Evolutionary conservation across 2,329 filamentous ascomycete species (phyloP).

Genomic region (Leptographium flavum): DNA sequence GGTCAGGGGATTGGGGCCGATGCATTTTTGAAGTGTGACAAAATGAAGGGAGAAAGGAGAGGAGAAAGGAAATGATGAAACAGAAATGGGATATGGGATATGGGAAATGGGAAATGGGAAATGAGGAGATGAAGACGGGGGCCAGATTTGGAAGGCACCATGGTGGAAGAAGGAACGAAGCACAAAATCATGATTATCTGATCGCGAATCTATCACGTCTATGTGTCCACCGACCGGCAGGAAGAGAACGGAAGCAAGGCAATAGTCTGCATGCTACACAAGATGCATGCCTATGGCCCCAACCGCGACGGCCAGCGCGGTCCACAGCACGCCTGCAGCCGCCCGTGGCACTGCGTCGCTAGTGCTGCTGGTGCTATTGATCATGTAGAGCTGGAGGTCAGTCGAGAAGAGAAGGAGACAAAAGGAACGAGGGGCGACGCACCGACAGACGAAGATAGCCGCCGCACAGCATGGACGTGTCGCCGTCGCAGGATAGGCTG

Average conservation of each 20-base stretch:
- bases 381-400: conserved; percentile 9
- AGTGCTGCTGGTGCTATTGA: too few relatives aligned
- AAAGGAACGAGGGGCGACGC: neutral
- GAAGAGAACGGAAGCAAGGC: too few relatives aligned
- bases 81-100: neutral
- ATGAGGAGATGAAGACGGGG: neutral
- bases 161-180: neutral
- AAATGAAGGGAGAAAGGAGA: neutral
- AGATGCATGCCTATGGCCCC: neutral
- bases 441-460: conserved; percentile 34
- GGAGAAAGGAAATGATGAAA: neutral
- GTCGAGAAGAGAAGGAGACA: neutral
- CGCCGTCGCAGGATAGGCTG: conserved; percentile 37
- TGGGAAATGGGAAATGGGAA: neutral
- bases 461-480: conserved; percentile 36
- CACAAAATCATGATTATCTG: neutral
- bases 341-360: neutral
- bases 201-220: neutral
- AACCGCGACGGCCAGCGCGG: neutral
- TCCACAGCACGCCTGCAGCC: neutral
- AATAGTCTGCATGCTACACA: neutral
- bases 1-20: conserved; percentile 39
- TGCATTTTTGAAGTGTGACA: conserved; percentile 28
- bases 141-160: too few relatives aligned
- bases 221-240: neutral